Evolutionary conservation across 2,329 filamentous ascomycete genomes (phyloP).

Genomic region (Alternaria sp.): DNA sequence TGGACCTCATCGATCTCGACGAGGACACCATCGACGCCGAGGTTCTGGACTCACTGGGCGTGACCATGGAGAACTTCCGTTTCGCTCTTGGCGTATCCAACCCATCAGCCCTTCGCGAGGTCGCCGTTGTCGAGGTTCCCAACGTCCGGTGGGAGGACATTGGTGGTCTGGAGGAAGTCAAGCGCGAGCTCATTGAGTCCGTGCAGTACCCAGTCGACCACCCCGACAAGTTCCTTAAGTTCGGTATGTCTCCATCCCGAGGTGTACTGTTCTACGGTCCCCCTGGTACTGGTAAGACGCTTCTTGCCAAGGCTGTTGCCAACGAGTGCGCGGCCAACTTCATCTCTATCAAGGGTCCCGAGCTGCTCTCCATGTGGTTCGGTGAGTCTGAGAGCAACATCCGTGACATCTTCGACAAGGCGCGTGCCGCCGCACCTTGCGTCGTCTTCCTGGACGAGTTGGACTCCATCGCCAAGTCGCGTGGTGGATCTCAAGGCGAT

Average conservation of each 20-base stretch:
- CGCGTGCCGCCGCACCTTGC: constrained; percentile 94
- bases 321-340: constrained; percentile 99
- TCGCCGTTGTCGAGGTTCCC: constrained; percentile 98
- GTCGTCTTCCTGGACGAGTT: constrained; percentile 98
- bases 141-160: constrained; percentile 99
- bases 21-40: constrained; percentile 99
- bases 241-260: constrained; percentile 94
- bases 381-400: constrained; percentile 99
- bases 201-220: constrained; percentile 99
- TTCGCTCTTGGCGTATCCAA: constrained; percentile 98
- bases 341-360: constrained; percentile 98
- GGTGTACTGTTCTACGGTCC: constrained; percentile 99
- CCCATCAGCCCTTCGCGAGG: constrained; percentile 96
- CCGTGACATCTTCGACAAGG: constrained; percentile 99
- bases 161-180: constrained; percentile 96
- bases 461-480: constrained; percentile 98
- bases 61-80: constrained; percentile 99
- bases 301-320: constrained; percentile 98
- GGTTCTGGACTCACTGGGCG: constrained; percentile 95
- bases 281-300: constrained; percentile 99
- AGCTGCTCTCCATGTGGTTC: constrained; percentile 99
- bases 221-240: constrained; percentile 99
- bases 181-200: constrained; percentile 98
- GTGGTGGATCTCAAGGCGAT: constrained; percentile 94
- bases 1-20: constrained; percentile 98